Conservation (phyloP, 1,284 basidiomycete species). For the Melampsora medusae region DNA sequence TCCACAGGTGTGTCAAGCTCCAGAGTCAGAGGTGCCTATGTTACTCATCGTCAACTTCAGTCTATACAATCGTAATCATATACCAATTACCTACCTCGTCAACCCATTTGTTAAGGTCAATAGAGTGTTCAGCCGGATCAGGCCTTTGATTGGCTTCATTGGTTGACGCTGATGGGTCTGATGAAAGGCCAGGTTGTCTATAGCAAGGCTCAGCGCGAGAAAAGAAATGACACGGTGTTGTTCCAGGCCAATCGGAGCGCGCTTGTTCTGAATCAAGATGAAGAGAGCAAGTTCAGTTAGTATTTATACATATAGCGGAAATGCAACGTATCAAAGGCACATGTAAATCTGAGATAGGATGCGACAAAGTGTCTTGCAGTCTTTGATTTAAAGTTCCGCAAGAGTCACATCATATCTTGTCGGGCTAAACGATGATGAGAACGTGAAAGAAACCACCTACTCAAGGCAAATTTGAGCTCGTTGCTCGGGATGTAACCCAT, state of each 20-base stretch:
- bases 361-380: neutral
- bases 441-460: slow-evolving; percentile 9
- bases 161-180: slow-evolving; percentile 10
- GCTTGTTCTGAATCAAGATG: neutral
- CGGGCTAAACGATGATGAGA: neutral
- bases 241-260: slow-evolving; percentile 3
- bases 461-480: slow-evolving; percentile 32
- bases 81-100: slow-evolving; percentile 63
- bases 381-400: neutral
- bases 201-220: neutral
- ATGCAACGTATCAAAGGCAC: no score
- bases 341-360: neutral
- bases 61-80: slow-evolving; percentile 54
- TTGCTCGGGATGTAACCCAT: slow-evolving; percentile 41
- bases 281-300: no score
- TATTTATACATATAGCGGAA: no score
- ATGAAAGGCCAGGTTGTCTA: neutral
- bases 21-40: slow-evolving; percentile 65
- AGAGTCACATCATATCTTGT: no score
- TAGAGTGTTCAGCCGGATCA: slow-evolving; percentile 67
- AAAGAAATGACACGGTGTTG: neutral
- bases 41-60: slow-evolving; percentile 60
- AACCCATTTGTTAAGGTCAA: slow-evolving; percentile 61
- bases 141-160: slow-evolving; percentile 55
- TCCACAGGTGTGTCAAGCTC: slow-evolving; percentile 68